phyloP scores from a whole-genome alignment of 1,284 basidiomycete species.

The Ustilago cynodontis region DNA sequence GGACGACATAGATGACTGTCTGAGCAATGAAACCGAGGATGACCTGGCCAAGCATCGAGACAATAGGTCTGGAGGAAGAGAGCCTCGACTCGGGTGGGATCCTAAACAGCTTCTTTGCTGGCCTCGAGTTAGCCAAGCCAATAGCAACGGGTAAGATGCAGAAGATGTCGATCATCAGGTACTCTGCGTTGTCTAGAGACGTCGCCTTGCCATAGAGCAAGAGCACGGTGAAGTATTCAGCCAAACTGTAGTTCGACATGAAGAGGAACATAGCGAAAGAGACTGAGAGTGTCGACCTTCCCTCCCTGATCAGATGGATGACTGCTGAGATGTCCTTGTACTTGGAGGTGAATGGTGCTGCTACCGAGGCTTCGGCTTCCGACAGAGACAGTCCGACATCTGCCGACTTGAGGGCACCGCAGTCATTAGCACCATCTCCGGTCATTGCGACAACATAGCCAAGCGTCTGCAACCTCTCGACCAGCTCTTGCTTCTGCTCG shows the following conservation, averaged over 20 bases:
- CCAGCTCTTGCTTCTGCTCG: conserved; percentile 57
- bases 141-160: conserved; percentile 47
- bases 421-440: conserved; percentile 59
- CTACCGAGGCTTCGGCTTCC: conserved; percentile 55
- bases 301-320: conserved; percentile 45
- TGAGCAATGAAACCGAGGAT: conserved; percentile 52
- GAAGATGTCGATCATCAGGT: conserved; percentile 58
- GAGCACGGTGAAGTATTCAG: conserved; percentile 57
- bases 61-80: conserved; percentile 33
- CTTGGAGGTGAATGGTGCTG: conserved; percentile 51
- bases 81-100: conserved; percentile 38
- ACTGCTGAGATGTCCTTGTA: conserved; percentile 44
- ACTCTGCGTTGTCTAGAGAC: conserved; percentile 56
- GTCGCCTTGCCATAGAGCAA: conserved; percentile 53
- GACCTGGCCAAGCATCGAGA: conserved; percentile 49
- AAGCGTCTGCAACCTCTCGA: conserved; percentile 46
- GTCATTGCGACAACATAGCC: conserved; percentile 45
- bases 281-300: conserved; percentile 37
- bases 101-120: conserved; percentile 32
- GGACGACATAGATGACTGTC: conserved; percentile 37
- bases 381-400: conserved; percentile 54
- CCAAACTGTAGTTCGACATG: conserved; percentile 48
- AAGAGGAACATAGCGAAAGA: conserved; percentile 48
- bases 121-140: conserved; percentile 42
- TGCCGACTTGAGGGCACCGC: conserved; percentile 52